Conservation (phyloP, 2,329 filamentous ascomycete species). For the Fusarium dimerum region DNA sequence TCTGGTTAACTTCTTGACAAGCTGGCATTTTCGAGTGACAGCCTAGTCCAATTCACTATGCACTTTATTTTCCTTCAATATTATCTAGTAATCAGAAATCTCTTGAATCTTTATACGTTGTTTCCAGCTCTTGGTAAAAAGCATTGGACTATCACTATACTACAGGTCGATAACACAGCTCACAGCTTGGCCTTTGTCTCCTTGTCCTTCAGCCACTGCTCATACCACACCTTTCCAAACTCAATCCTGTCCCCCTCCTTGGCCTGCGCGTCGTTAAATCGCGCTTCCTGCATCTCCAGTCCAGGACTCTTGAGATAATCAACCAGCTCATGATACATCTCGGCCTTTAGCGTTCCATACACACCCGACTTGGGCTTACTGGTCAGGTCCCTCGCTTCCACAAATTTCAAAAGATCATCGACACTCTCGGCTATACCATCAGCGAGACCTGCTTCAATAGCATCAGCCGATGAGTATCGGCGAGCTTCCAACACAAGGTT, state of each 20-base stretch:
- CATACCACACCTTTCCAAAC: conserved; percentile 48
- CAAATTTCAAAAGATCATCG: conserved; percentile 61
- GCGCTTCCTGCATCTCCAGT: conserved; percentile 51
- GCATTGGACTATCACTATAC: too few species aligned
- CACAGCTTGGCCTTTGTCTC: conserved; percentile 43
- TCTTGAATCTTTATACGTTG: too few species aligned
- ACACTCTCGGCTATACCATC: conserved; percentile 64
- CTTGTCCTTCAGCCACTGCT: conserved; percentile 49
- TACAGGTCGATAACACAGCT: not conserved
- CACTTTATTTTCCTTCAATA: too few species aligned
- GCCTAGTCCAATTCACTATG: too few species aligned
- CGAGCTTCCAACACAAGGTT: conserved; percentile 72
- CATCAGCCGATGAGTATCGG: conserved; percentile 64
- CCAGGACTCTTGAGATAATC: conserved; percentile 55
- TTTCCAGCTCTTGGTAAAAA: too few species aligned
- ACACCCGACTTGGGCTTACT: conserved; percentile 65
- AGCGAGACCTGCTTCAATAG: conserved; percentile 66
- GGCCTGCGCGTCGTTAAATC: conserved; percentile 44
- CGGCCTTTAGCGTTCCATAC: conserved; percentile 71
- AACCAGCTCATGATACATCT: conserved; percentile 72
- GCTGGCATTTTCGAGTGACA: too few species aligned
- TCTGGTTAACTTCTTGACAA: too few species aligned
- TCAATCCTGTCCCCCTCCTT: conserved; percentile 44
- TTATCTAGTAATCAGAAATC: too few species aligned
- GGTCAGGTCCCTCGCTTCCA: conserved; percentile 59